Conservation (phyloP, 306 rosid genomes). For the Fragaria nilgerrensis region DNA sequence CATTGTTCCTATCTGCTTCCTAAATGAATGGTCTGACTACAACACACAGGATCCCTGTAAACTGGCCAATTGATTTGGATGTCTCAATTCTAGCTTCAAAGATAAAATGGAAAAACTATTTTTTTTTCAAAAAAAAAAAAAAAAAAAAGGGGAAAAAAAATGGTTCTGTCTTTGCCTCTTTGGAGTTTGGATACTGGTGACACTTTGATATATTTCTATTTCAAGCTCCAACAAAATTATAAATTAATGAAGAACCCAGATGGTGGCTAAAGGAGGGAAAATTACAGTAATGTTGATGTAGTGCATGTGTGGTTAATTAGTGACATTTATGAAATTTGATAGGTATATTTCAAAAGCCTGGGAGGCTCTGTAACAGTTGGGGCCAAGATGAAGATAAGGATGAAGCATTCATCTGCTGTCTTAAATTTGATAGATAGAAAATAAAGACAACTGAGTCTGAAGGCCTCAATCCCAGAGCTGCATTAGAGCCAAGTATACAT, state of each 20-base stretch:
- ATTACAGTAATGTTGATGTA: background rate
- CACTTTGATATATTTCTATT: background rate
- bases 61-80: background rate
- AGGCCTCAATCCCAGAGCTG: background rate
- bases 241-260: background rate
- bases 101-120: background rate
- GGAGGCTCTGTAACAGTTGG: slow-evolving; percentile 15
- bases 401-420: background rate
- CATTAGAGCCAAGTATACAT: background rate
- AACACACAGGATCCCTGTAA: background rate
- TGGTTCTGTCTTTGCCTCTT: background rate
- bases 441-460: background rate
- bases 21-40: background rate
- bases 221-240: background rate
- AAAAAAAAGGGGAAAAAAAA: background rate
- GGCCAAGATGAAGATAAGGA: slow-evolving; percentile 14
- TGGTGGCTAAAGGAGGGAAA: background rate
- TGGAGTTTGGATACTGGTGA: background rate
- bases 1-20: background rate
- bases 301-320: background rate
- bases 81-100: background rate
- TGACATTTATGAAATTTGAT: background rate
- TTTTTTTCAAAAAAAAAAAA: background rate
- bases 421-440: slow-evolving; percentile 1
- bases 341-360: background rate